Conservation (phyloP, 345 rosid genomes). For the Camelina sativa region DNA sequence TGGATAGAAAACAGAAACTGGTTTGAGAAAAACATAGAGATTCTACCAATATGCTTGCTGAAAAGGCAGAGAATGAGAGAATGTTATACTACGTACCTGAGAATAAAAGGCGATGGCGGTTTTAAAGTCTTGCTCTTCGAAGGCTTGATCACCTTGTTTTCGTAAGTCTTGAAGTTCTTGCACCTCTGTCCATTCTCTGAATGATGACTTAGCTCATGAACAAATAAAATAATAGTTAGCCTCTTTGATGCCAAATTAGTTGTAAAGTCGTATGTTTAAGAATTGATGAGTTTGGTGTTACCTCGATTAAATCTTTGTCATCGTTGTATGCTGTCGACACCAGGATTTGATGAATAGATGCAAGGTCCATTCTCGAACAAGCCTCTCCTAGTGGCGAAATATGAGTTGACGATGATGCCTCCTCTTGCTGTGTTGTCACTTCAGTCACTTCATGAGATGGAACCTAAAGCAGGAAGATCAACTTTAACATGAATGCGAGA, state of each 20-base stretch:
- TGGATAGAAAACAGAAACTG: background rate
- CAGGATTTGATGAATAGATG: slow-evolving; percentile 81
- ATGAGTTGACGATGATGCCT: slow-evolving; percentile 54
- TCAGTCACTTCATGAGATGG: slow-evolving; percentile 72
- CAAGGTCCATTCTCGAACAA: slow-evolving; percentile 81
- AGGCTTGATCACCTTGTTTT: slow-evolving; percentile 82
- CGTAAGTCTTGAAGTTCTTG: slow-evolving; percentile 80
- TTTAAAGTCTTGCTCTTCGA: slow-evolving; percentile 79
- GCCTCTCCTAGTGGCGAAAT: slow-evolving; percentile 84
- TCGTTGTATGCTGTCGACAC: slow-evolving; percentile 75
- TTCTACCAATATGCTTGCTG: background rate
- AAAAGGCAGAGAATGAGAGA: background rate
- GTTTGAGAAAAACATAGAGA: background rate
- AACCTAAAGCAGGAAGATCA: slow-evolving; percentile 53
- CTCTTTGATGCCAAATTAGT: slow-evolving; percentile 22
- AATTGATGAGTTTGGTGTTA: slow-evolving; percentile 36
- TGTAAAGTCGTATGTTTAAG: background rate
- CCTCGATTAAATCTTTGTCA: slow-evolving; percentile 82
- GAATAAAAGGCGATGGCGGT: slow-evolving; percentile 86
- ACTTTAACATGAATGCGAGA: background rate
- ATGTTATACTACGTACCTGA: slow-evolving; percentile 54
- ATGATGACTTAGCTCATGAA: slow-evolving; percentile 61
- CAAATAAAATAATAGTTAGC: slow-evolving; percentile 6
- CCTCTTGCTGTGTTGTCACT: slow-evolving; percentile 54
- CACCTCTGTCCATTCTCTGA: slow-evolving; percentile 91